Evolutionary conservation across 257 asterid species (phyloP).

Genomic region (Solanum appendiculatum): DNA sequence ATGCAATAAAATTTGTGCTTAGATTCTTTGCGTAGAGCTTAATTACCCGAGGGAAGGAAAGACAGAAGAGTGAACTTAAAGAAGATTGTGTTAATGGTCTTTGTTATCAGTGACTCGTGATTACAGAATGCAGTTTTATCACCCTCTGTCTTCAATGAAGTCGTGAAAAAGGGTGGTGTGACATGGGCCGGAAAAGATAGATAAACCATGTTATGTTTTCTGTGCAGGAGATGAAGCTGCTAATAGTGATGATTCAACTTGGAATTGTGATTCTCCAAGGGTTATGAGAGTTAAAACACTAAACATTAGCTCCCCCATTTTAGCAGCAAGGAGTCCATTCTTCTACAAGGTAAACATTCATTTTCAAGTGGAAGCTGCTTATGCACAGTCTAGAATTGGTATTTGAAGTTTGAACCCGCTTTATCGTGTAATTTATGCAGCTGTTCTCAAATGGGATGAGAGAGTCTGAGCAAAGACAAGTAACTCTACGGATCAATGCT

Average conservation of each 20-base stretch:
- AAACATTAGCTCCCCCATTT: constrained; percentile 27
- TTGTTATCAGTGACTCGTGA: background rate
- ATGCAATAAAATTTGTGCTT: background rate
- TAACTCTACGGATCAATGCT: constrained; percentile 8
- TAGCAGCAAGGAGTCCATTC: constrained; percentile 31
- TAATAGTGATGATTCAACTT: constrained; percentile 9
- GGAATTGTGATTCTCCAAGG: constrained; percentile 16
- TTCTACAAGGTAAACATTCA: constrained; percentile 13
- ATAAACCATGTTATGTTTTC: background rate
- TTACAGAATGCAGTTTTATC: background rate
- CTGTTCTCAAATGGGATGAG: constrained; percentile 19
- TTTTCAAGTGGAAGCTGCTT: background rate
- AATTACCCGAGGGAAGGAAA: background rate
- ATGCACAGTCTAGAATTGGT: background rate
- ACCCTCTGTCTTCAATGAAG: background rate
- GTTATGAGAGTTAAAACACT: constrained; percentile 14
- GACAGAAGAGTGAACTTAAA: background rate
- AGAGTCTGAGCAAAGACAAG: constrained; percentile 19
- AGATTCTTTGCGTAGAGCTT: background rate
- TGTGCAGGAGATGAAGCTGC: constrained; percentile 24
- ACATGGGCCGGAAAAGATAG: background rate
- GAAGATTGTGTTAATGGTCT: background rate
- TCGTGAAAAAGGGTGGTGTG: background rate
- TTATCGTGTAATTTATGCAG: background rate
- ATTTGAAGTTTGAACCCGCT: background rate